Evolutionary conservation across 257 asterid genomes (phyloP), one percentile per base, ranked within the genome.

Genomic region (Mitragyna speciosa): DNA sequence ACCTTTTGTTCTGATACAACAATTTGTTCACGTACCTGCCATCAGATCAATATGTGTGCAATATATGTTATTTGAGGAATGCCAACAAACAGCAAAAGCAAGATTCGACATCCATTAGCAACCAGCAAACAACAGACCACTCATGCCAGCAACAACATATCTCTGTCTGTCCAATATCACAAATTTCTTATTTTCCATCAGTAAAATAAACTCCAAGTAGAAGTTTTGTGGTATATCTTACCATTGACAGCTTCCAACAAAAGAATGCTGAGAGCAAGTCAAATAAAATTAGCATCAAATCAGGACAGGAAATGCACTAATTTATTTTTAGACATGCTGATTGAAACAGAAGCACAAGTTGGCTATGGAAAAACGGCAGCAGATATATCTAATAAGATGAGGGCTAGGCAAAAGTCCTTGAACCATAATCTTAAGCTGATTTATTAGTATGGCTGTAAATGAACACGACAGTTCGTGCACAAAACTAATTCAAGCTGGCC

Each of bases 1-100:
- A 89, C 70, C 80, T 19, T 64, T 67, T 79, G 82, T 81, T 85
- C 85, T 80, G 79, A 81, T 79, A 83, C 90, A 87, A 61, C 77
- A 64, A 36, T 52, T 61, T 73, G 78, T 80, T 93, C 92, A 93
- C 85, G 98, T 89, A 86, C 98, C 98, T 93, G 92, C 85, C 69
- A 84, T 73, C 76, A 83, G 52, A 75, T 20, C 45, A 64, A 71
- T 77, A 66, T 6, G 39, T 63, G 80, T 52, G 67, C 56, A 72
- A 33, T 58, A 65, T 67, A 76, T 76, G 76, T 77, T 48, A 72
- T 47, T 72, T 45, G 72, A 28, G 48, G 43, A 76, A 58, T 7
- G 71, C 71, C 71, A 69, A 75, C 58, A 16, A 75, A 75, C 52
- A 47, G 80, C 56, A 61, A 41, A 81, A 63, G 28, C 33, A 52